Base-by-base conservation (phyloP, 108 stramenopile genomes). In the Skeletonema costatum region DNA sequence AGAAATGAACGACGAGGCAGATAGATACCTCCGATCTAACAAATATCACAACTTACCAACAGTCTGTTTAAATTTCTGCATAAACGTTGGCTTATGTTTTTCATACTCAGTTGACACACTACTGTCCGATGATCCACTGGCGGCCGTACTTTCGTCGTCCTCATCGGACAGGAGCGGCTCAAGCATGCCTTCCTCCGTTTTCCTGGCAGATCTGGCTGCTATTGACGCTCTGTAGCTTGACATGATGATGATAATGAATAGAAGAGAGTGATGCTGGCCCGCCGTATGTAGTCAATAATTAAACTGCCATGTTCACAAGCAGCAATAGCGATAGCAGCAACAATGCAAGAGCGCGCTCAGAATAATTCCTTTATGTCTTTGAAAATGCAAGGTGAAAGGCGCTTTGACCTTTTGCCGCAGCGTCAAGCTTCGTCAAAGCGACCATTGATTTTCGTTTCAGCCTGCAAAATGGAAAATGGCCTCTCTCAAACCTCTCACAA, bases 161-260 rank as follows among this genome's bases (percentile, higher is more conserved):
- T 64, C 63, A 6, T 64, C 63, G 9, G n/a, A 17, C 17, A 64
- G 63, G 19, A 64, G 63, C 63, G 63, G 63, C 32, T 35, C 33
- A 17, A 64, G 32, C 63, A 64, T 35, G 14, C 19, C 63, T 19
- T 64, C 63, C 62, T 16, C 31, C 62, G 3, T 64, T 25, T 53
- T 53, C 1, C 21, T 21, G 51, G 51, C 51, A 29, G 51, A 53
- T 19, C 51, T 19, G 3, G 51, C 51, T 6, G 51, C 51, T 2
- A 25, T 53, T 53, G 51, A 53, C 17, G 51, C 8, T 53, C 16
- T 25, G 53, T 29, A 56, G 21, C 21, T 56, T 56, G 53, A 10
- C 53, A 56, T 56, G 53, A 25, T 53, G 53, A 53, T 29, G 44
- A 3, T 25, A 25, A 29, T 25, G 0, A 17, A n/a, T 56, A 6